Percentiles rank a stretch among this genome's conserved stretches.
phyloP scores from a whole-genome alignment of 306 rosid species.

The Lathyrus sativus region DNA sequence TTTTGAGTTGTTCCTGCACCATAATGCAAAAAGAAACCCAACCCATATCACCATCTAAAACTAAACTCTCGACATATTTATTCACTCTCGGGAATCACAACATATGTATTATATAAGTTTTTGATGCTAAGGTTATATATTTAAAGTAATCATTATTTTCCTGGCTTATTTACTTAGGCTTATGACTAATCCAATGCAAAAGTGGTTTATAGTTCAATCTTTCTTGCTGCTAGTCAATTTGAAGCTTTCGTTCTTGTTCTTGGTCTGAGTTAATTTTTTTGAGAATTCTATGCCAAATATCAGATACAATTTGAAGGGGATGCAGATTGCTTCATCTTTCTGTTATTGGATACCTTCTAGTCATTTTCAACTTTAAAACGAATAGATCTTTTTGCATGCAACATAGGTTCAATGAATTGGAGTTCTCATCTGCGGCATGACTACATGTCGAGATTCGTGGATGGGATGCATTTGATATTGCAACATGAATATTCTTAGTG shows the following conservation, averaged over 20 bases:
- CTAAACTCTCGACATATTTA: conserved; percentile 13
- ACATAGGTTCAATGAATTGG: conserved; percentile 14
- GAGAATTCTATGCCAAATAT: conserved; percentile 28
- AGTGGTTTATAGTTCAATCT: conserved; percentile 7
- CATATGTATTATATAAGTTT: background rate
- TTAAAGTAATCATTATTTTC: conserved; percentile 4
- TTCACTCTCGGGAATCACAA: background rate
- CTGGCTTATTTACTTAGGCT: background rate
- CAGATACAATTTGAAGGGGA: conserved; percentile 17
- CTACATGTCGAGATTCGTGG: conserved; percentile 14
- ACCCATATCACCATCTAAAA: conserved; percentile 21
- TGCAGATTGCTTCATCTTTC: conserved; percentile 25
- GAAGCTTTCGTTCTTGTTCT: background rate
- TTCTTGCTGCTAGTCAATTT: conserved; percentile 5
- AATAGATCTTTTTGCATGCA: conserved; percentile 15
- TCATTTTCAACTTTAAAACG: background rate
- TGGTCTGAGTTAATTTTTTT: conserved; percentile 9
- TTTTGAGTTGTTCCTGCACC: conserved; percentile 20
- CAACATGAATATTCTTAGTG: conserved; percentile 19
- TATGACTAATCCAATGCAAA: background rate
- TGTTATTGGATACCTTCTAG: conserved; percentile 11
- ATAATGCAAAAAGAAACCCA: conserved; percentile 24
- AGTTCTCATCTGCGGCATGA: conserved; percentile 21
- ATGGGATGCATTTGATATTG: conserved; percentile 18
- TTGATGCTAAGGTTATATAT: conserved; percentile 20